These are phyloP conservation scores for Entomortierella lignicola DNA, from an alignment of 192 early-diverging fungal species.

Conservation along the genomic window DNA sequence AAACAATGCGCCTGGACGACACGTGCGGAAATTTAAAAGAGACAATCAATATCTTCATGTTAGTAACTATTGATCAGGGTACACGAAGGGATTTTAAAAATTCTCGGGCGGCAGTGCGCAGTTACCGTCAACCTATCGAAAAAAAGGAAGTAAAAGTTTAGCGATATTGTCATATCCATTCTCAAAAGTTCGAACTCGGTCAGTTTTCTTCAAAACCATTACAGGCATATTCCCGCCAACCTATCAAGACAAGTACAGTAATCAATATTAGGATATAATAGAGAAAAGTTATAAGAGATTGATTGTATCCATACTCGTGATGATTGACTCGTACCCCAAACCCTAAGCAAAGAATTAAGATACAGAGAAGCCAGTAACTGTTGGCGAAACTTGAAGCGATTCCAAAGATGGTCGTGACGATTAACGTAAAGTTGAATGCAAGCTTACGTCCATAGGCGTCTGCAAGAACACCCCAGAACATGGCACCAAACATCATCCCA, in stretches of 20 bases:
- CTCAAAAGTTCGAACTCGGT: neutral
- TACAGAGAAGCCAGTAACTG: constrained; percentile 70
- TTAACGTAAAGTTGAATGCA: constrained; percentile 82
- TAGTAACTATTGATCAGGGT: neutral
- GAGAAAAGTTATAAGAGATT: no score
- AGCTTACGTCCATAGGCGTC: constrained; percentile 80
- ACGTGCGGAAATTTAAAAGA: neutral
- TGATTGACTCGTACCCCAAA: constrained; percentile 71
- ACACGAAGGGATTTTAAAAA: neutral
- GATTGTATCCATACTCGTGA: no score
- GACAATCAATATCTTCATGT: neutral
- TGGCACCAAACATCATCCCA: constrained; percentile 86
- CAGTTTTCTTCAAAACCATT: neutral
- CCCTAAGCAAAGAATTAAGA: constrained; percentile 74
- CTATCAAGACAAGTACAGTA: constrained; percentile 23
- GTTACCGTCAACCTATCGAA: constrained; percentile 36
- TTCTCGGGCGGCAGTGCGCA: neutral
- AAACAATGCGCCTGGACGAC: constrained; percentile 76
- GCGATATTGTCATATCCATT: neutral
- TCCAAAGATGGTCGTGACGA: constrained; percentile 78
- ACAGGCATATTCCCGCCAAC: constrained; percentile 65
- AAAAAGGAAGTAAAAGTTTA: neutral
- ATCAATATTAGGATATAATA: no score
- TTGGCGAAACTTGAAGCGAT: constrained; percentile 74
- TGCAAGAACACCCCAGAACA: constrained; percentile 82